A percentile compares a stretch with the other conserved stretches of the same genome.
Conservation (phyloP, 768 basidiomycete genomes). For the Pisolithus microcarpus region DNA sequence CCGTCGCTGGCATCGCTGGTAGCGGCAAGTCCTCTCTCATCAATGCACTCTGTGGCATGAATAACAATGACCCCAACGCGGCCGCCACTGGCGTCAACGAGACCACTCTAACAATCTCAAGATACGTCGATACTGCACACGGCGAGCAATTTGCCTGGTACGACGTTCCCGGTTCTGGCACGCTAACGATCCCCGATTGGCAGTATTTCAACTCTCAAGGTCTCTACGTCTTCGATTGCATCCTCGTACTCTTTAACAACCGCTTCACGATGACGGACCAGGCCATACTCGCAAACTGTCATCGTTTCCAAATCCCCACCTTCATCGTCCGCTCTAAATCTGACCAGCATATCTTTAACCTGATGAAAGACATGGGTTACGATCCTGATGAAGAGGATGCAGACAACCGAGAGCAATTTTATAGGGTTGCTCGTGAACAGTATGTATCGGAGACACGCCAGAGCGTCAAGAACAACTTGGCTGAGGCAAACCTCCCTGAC, state of each 20-base stretch:
- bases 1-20: conserved; percentile 28
- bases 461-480: conserved; percentile 4
- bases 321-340: conserved; percentile 22
- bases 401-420: neutral
- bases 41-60: conserved; percentile 29
- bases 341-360: conserved; percentile 15
- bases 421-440: conserved; percentile 5
- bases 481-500: conserved; percentile 5
- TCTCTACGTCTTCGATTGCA: conserved; percentile 31
- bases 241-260: conserved; percentile 27
- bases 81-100: conserved; percentile 25
- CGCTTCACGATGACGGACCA: conserved; percentile 29
- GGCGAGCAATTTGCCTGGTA: conserved; percentile 25
- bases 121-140: conserved; percentile 21
- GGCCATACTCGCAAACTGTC: conserved; percentile 27
- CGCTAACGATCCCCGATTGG: conserved; percentile 26
- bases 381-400: conserved; percentile 11
- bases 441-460: conserved; percentile 9
- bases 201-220: conserved; percentile 32
- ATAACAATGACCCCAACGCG: conserved; percentile 12
- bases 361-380: conserved; percentile 20
- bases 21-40: conserved; percentile 16
- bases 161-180: conserved; percentile 32
- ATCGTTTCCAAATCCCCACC: conserved; percentile 25
- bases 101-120: conserved; percentile 20